Evolutionary conservation across 768 basidiomycete species (phyloP).

Genomic region (Leccinellum albellum): DNA sequence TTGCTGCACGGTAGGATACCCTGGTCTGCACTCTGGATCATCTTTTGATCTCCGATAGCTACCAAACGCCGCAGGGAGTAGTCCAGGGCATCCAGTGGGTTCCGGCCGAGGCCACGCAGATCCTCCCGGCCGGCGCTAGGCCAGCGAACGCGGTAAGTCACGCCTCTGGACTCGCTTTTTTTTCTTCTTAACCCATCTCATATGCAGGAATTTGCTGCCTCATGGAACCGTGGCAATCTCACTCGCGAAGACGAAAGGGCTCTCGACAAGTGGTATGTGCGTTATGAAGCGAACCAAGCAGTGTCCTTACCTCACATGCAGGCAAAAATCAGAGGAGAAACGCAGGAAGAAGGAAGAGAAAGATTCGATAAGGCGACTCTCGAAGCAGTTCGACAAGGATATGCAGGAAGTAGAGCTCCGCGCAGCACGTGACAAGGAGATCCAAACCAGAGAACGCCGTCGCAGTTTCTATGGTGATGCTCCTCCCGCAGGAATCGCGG

Average conservation of each 20-base stretch:
- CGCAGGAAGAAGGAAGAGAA: slow-evolving; percentile 54
- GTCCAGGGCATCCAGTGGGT: slow-evolving; percentile 64
- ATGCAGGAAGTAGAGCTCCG: slow-evolving; percentile 53
- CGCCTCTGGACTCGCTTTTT: slow-evolving; percentile 3
- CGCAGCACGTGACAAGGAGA: slow-evolving; percentile 55
- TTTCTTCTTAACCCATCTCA: not conserved
- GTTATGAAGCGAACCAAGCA: not conserved
- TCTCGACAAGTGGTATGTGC: slow-evolving; percentile 45
- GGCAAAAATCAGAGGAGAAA: slow-evolving; percentile 47
- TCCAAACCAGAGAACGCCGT: slow-evolving; percentile 46
- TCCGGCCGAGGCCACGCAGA: slow-evolving; percentile 64
- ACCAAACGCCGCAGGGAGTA: slow-evolving; percentile 65
- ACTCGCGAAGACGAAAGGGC: slow-evolving; percentile 38
- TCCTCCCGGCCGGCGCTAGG: slow-evolving; percentile 56
- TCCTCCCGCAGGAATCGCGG: slow-evolving; percentile 12
- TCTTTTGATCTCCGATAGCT: slow-evolving; percentile 40
- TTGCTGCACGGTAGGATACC: slow-evolving; percentile 60
- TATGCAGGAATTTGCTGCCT: slow-evolving; percentile 54
- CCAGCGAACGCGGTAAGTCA: slow-evolving; percentile 52
- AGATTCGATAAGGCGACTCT: slow-evolving; percentile 36
- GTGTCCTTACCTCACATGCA: slow-evolving; percentile 24
- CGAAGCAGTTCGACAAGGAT: slow-evolving; percentile 38
- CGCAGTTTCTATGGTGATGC: slow-evolving; percentile 48
- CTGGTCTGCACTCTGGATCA: not conserved
- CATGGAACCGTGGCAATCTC: slow-evolving; percentile 47